phyloP scores from a whole-genome alignment of 1,284 basidiomycete species.

The Moesziomyces parantarcticus region DNA sequence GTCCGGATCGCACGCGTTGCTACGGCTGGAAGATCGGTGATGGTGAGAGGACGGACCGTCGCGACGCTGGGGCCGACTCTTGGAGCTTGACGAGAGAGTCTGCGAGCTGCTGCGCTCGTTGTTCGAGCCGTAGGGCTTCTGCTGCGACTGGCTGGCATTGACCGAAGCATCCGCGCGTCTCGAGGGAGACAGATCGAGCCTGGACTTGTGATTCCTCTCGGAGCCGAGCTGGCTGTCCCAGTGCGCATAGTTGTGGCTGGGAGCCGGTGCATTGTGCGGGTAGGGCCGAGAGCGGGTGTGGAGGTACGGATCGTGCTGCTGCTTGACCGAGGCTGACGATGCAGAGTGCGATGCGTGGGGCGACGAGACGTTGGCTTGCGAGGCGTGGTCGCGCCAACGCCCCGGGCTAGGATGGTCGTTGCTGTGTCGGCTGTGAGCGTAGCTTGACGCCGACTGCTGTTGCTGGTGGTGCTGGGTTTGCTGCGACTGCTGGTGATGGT shows the following conservation, averaged over 20 bases:
- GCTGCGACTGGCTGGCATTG: slow-evolving; percentile 4
- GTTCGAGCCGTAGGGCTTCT: slow-evolving; percentile 11
- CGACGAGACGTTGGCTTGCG: slow-evolving; percentile 19
- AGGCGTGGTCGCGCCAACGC: slow-evolving; percentile 38
- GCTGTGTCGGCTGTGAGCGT: slow-evolving; percentile 25
- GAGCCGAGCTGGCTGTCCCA: slow-evolving; percentile 45
- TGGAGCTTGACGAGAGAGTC: slow-evolving; percentile 22
- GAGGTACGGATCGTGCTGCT: slow-evolving; percentile 31
- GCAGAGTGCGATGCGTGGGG: slow-evolving; percentile 35
- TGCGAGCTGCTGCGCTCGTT: slow-evolving; percentile 13
- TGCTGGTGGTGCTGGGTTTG: slow-evolving; percentile 10
- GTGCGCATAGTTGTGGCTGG: slow-evolving; percentile 43
- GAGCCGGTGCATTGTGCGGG: slow-evolving; percentile 36
- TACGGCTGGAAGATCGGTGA: slow-evolving; percentile 30
- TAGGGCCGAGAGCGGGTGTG: slow-evolving; percentile 31
- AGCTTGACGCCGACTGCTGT: slow-evolving; percentile 2
- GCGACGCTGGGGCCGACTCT: slow-evolving; percentile 24
- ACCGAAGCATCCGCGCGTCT: slow-evolving; percentile 10
- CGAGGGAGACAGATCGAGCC: slow-evolving; percentile 36
- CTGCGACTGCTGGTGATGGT: slow-evolving; percentile 16
- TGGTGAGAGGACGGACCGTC: slow-evolving; percentile 15
- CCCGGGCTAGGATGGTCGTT: slow-evolving; percentile 32
- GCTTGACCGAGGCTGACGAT: slow-evolving; percentile 11
- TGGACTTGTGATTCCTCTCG: slow-evolving; percentile 25
- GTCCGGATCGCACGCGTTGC: slow-evolving; percentile 34